phyloP scores from a whole-genome alignment of 805 yeast species.

The Candida sithepensis region DNA sequence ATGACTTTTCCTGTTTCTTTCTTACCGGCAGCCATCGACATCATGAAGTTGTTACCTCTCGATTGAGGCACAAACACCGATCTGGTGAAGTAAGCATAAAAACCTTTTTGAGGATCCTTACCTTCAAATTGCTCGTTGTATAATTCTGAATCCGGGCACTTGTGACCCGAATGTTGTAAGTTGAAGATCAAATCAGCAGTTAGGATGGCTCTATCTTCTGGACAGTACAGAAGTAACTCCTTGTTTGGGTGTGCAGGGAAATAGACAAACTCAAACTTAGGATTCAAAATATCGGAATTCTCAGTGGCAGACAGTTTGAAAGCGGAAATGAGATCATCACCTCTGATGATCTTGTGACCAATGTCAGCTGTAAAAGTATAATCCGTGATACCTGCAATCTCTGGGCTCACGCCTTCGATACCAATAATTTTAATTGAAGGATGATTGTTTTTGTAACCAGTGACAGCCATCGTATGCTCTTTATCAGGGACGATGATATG shows the following conservation, averaged over 20 bases:
- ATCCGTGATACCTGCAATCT: slow-evolving; percentile 37
- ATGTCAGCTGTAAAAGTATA: slow-evolving; percentile 32
- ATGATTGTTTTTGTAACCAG: slow-evolving; percentile 44
- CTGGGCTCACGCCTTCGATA: slow-evolving; percentile 38
- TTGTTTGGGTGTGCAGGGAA: slow-evolving; percentile 55
- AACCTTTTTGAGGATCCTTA: slow-evolving; percentile 42
- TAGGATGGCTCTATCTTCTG: slow-evolving; percentile 43
- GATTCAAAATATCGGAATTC: slow-evolving; percentile 29
- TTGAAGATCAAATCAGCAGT: slow-evolving; percentile 63
- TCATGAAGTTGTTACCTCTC: slow-evolving; percentile 6
- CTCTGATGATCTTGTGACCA: slow-evolving; percentile 35
- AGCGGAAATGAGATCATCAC: slow-evolving; percentile 28
- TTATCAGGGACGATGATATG: slow-evolving; percentile 59
- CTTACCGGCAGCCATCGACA: slow-evolving; percentile 2
- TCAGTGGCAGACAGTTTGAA: slow-evolving; percentile 30
- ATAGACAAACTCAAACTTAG: slow-evolving; percentile 51
- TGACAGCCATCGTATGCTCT: slow-evolving; percentile 64
- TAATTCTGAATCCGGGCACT: slow-evolving; percentile 23
- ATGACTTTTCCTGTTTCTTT: slow-evolving; percentile 11
- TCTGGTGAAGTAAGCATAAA: slow-evolving; percentile 21
- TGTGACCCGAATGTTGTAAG: slow-evolving; percentile 47
- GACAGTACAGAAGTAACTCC: slow-evolving; percentile 53
- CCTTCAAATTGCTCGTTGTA: slow-evolving; percentile 44
- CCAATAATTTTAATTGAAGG: slow-evolving; percentile 55
- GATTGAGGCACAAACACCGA: slow-evolving; percentile 15